Evolutionary conservation across 805 yeast species (phyloP).

Genomic region (Saccharomycopsis olivae): DNA sequence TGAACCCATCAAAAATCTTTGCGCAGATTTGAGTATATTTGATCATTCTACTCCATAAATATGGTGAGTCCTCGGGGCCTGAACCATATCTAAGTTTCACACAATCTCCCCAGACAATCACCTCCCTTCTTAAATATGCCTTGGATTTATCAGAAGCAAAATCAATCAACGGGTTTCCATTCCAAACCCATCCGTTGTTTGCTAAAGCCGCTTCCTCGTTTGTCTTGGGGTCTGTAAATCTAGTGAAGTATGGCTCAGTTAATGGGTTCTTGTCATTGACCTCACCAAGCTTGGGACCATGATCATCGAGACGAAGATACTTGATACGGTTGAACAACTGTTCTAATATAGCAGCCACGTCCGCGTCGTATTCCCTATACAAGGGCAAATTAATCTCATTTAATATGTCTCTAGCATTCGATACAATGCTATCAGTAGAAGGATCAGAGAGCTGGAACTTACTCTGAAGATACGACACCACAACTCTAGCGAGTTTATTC

Average conservation of each 20-base stretch:
- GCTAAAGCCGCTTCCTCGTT: constrained; percentile 68
- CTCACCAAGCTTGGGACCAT: constrained; percentile 76
- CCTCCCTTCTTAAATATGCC: constrained; percentile 83
- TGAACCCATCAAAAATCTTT: constrained; percentile 67
- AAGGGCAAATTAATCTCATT: constrained; percentile 71
- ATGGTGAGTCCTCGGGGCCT: constrained; percentile 73
- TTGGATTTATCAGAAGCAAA: constrained; percentile 75
- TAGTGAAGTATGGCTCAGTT: constrained; percentile 81
- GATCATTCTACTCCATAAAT: constrained; percentile 81
- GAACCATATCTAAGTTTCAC: constrained; percentile 82
- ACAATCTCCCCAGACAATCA: constrained; percentile 97
- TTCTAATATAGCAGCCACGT: constrained; percentile 47
- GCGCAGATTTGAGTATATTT: constrained; percentile 68
- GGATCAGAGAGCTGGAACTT: constrained; percentile 11
- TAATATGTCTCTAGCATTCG: constrained; percentile 40
- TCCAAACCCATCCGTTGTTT: constrained; percentile 99
- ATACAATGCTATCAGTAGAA: constrained; percentile 25
- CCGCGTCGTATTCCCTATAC: constrained; percentile 69
- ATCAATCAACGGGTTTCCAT: constrained; percentile 86
- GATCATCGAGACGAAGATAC: constrained; percentile 61
- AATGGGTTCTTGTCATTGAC: constrained; percentile 49
- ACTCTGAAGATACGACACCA: constrained; percentile 6
- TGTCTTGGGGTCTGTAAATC: constrained; percentile 37
- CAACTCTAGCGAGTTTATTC: constrained; percentile 38
- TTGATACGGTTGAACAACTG: constrained; percentile 71